Conservation (phyloP, 768 basidiomycete genomes). For the Wakefieldia striispora region DNA sequence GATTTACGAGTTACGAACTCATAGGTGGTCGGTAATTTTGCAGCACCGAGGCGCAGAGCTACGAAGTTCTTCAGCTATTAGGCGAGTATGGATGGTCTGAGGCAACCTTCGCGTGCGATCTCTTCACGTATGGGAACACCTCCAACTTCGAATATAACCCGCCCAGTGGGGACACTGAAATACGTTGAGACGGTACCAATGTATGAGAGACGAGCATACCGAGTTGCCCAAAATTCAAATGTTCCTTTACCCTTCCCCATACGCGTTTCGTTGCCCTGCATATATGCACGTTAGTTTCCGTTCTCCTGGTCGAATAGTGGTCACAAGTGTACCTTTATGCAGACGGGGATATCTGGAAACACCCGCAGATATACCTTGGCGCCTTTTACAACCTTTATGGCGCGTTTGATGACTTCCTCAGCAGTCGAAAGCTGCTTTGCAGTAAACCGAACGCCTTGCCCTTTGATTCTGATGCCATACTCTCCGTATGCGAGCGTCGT, state of each 20-base stretch:
- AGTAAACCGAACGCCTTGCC: constrained; percentile 73
- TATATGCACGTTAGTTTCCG: constrained; percentile 1
- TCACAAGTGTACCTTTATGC: constrained; percentile 72
- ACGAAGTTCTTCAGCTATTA: constrained; percentile 2
- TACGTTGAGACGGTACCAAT: neutral
- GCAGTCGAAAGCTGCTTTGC: constrained; percentile 89
- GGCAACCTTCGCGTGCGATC: constrained; percentile 79
- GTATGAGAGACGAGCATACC: constrained; percentile 45
- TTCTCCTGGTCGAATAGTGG: neutral
- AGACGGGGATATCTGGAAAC: constrained; percentile 96
- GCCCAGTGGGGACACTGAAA: constrained; percentile 76
- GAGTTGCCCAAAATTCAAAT: constrained; percentile 96
- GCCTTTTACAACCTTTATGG: constrained; percentile 87
- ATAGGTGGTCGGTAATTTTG: constrained; percentile 82
- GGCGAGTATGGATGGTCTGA: neutral
- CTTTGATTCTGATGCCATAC: constrained; percentile 88
- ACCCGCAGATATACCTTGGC: constrained; percentile 83
- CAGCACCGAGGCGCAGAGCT: constrained; percentile 88
- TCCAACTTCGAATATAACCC: constrained; percentile 93
- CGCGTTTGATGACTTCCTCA: constrained; percentile 85
- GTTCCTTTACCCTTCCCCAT: constrained; percentile 99
- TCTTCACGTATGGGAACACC: constrained; percentile 88
- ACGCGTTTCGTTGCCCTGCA: constrained; percentile 93
- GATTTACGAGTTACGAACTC: constrained; percentile 77
- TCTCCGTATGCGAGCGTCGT: constrained; percentile 91